Percentiles rank a stretch among this genome's conserved stretches.
phyloP scores from a whole-genome alignment of 768 basidiomycete genomes.

The Thelephora aurantiotincta region DNA sequence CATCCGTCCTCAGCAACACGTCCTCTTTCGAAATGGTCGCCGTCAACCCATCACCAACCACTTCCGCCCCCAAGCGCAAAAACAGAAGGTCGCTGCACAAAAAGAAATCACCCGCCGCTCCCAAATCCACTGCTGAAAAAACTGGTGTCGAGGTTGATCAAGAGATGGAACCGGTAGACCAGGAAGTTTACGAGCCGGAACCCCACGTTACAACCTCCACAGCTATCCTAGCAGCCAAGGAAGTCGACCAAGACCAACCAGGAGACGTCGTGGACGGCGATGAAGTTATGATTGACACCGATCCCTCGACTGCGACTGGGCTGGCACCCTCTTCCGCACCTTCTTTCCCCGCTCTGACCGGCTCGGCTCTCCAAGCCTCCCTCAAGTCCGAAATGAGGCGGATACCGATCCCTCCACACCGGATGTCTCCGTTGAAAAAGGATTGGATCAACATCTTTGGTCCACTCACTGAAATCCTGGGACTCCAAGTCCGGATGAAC shows the following conservation, averaged over 20 bases:
- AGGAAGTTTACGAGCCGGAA: constrained; percentile 28
- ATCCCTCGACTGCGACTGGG: constrained; percentile 21
- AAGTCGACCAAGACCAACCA: constrained; percentile 4
- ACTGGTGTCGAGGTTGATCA: neutral
- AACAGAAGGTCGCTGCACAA: constrained; percentile 29
- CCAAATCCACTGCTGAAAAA: constrained; percentile 6
- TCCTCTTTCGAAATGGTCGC: constrained; percentile 22
- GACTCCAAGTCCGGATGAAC: constrained; percentile 96
- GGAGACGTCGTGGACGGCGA: constrained; percentile 24
- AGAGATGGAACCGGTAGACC: neutral
- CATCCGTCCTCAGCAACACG: neutral
- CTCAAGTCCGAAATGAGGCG: constrained; percentile 79
- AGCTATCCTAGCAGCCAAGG: constrained; percentile 13
- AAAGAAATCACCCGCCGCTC: constrained; percentile 16
- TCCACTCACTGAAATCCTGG: constrained; percentile 88
- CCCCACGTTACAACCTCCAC: constrained; percentile 44
- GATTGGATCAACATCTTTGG: constrained; percentile 95
- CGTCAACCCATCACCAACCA: constrained; percentile 20
- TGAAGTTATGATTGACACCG: constrained; percentile 46
- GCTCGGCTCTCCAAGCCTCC: constrained; percentile 36
- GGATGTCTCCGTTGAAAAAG: constrained; percentile 94
- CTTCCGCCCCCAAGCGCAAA: constrained; percentile 21
- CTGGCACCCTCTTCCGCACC: constrained; percentile 32
- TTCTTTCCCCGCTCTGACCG: constrained; percentile 55
- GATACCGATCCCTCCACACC: constrained; percentile 87